Conservation (phyloP, 305 asterid genomes). For the Fraxinus albicans region DNA sequence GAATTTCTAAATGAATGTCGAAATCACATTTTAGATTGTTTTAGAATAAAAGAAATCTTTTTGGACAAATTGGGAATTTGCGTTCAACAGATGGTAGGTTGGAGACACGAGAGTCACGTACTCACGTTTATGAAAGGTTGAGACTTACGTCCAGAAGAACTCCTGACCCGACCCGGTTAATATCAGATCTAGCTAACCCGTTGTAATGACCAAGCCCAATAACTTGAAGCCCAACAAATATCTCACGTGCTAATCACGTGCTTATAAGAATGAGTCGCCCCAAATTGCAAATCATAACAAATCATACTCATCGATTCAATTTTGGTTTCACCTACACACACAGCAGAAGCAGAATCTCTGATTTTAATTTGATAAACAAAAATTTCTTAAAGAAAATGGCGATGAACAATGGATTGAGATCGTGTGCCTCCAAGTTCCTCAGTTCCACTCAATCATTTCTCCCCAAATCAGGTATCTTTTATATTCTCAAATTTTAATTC, state of each 20-base stretch:
- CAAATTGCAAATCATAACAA: not conserved
- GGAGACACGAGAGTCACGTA: too few relatives aligned
- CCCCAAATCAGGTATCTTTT: not conserved
- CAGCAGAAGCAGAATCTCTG: not conserved
- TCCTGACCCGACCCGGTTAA: not conserved
- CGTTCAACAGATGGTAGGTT: too few relatives aligned
- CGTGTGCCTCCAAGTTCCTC: not conserved
- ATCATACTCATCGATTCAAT: not conserved
- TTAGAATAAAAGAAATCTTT: too few relatives aligned
- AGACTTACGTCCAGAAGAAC: not conserved
- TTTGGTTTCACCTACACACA: not conserved
- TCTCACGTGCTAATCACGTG: not conserved
- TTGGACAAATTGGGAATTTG: too few relatives aligned
- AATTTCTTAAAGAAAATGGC: not conserved
- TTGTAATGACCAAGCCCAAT: not conserved
- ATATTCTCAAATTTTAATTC: not conserved
- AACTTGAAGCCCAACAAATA: not conserved
- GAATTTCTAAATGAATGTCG: too few relatives aligned
- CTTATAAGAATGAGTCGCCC: not conserved
- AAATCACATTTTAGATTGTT: too few relatives aligned
- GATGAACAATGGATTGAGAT: slow-evolving; percentile 2
- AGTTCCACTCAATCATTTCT: not conserved
- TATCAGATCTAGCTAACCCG: not conserved
- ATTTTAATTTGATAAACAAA: not conserved
- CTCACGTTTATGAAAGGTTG: too few relatives aligned